These are phyloP conservation scores for Leccinum subgranulosum DNA, from an alignment of 768 basidiomycete species.

Conservation along the genomic window DNA sequence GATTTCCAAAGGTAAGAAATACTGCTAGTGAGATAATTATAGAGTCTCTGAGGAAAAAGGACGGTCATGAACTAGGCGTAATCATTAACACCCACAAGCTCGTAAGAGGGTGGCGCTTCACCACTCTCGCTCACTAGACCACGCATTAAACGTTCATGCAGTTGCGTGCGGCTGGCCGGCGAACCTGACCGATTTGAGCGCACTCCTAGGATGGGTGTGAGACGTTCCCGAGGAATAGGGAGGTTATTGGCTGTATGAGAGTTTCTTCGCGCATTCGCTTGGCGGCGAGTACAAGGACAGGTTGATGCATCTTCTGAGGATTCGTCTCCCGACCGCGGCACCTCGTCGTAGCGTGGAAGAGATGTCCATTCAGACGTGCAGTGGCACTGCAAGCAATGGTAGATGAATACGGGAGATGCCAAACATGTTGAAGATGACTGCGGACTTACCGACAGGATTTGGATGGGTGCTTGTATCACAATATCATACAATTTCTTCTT, in stretches of 20 bases:
- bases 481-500: conserved; percentile 85
- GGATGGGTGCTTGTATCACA: conserved; percentile 79
- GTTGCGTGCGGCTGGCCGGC: conserved; percentile 40
- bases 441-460: conserved; percentile 78
- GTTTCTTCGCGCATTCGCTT: conserved; percentile 9
- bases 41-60: background rate
- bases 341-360: conserved; percentile 70
- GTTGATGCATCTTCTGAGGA: conserved; percentile 10
- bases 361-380: conserved; percentile 79
- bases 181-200: conserved; percentile 35
- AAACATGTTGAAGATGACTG: background rate
- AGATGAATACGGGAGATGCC: background rate
- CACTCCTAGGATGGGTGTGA: conserved; percentile 32
- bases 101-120: conserved; percentile 67
- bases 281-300: conserved; percentile 42
- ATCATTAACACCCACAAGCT: background rate
- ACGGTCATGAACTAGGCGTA: background rate
- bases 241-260: background rate
- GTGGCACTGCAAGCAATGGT: conserved; percentile 51
- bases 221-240: conserved; percentile 23
- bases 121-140: conserved; percentile 81
- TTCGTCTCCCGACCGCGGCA: conserved; percentile 5
- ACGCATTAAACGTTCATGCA: conserved; percentile 78
- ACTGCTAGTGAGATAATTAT: background rate
- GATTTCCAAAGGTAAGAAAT: background rate